phyloP scores from a whole-genome alignment of 2,329 filamentous ascomycete genomes.

The Monilinia polystroma region DNA sequence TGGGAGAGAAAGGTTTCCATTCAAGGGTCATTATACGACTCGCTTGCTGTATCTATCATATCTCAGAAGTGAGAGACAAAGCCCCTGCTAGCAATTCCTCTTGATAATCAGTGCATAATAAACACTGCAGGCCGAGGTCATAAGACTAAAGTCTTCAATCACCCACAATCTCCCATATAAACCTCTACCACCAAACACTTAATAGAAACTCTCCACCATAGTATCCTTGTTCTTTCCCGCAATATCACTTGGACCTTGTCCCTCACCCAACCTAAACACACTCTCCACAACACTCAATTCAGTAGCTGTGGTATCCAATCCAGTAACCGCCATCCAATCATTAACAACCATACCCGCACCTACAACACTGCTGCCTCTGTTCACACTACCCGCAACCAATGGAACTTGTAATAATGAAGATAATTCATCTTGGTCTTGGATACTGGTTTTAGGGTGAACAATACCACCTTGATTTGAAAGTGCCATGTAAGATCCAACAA shows the following conservation, averaged over 20 bases:
- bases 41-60: background rate
- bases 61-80: background rate
- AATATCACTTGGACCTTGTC: conserved; percentile 73
- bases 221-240: conserved; percentile 90
- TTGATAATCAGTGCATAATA: background rate
- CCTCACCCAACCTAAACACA: conserved; percentile 92
- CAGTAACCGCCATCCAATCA: conserved; percentile 94
- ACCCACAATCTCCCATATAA: background rate
- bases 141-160: background rate
- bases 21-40: conserved; percentile 6
- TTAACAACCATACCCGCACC: conserved; percentile 96
- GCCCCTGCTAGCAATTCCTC: background rate
- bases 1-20: conserved; percentile 7
- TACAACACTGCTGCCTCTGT: conserved; percentile 91
- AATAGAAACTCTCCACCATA: conserved; percentile 99
- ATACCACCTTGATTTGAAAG: conserved; percentile 94
- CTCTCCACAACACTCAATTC: conserved; percentile 95
- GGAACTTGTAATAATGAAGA: conserved; percentile 91
- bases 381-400: conserved; percentile 89
- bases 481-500: conserved; percentile 95
- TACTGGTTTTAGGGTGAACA: conserved; percentile 94
- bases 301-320: conserved; percentile 92
- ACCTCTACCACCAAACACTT: conserved; percentile 40
- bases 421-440: conserved; percentile 97
- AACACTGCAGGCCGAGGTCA: background rate